Conservation (phyloP, 2,329 filamentous ascomycete genomes). For the Exophiala aquamarina region DNA sequence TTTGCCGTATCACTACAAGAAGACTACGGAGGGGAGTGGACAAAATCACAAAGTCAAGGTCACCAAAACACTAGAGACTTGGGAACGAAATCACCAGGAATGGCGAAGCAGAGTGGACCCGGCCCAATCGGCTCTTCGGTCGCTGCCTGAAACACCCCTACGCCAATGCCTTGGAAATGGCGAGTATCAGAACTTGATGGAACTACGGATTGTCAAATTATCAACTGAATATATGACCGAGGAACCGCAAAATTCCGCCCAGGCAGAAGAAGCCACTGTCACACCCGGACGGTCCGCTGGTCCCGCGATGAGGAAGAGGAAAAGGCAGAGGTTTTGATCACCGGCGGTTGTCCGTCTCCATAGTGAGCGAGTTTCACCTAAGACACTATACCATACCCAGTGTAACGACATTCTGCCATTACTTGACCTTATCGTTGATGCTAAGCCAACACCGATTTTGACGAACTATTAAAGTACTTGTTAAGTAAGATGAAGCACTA, state of each 20-base stretch:
- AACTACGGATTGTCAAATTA: slow-evolving; percentile 5
- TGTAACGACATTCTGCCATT: no score
- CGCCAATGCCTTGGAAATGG: slow-evolving; percentile 4
- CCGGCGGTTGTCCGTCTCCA: no score
- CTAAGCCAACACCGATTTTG: no score
- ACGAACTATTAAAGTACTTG: no score
- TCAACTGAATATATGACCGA: slow-evolving; percentile 1
- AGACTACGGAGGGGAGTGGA: background rate
- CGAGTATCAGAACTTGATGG: slow-evolving; percentile 7
- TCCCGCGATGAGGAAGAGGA: background rate
- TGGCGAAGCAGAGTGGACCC: background rate
- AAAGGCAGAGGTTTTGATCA: background rate
- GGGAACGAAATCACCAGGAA: slow-evolving; percentile 2
- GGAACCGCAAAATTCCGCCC: background rate
- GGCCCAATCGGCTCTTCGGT: slow-evolving; percentile 1
- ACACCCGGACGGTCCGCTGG: no score
- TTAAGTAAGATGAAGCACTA: no score
- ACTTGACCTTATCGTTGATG: no score
- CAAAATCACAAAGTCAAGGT: background rate
- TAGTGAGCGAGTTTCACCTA: no score
- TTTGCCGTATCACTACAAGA: background rate
- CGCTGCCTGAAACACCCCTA: slow-evolving; percentile 4
- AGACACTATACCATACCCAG: no score
- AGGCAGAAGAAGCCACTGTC: no score
- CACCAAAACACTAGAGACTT: background rate